A percentile compares a stretch with the other conserved stretches of the same genome.
phyloP scores from a whole-genome alignment of 331 rosid genomes.

The Acacia pycnantha region DNA sequence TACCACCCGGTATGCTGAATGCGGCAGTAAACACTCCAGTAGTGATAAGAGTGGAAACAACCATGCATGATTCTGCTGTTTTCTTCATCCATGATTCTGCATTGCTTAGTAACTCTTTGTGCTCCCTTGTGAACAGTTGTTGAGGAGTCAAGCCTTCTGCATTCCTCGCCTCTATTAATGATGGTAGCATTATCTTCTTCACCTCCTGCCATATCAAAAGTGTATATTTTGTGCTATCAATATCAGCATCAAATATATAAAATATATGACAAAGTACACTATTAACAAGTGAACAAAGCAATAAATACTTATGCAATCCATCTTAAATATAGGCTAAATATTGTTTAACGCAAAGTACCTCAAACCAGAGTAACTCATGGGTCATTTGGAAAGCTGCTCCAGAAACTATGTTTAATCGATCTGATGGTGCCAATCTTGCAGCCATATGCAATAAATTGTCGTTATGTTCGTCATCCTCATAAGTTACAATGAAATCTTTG shows the following conservation, averaged over 20 bases:
- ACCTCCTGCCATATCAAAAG: conserved; percentile 25
- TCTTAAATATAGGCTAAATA: too few species aligned
- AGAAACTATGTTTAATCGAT: conserved; percentile 14
- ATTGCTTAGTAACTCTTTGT: not conserved
- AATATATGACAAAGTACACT: not conserved
- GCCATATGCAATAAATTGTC: conserved; percentile 43
- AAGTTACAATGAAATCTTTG: conserved; percentile 20
- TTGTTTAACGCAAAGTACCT: conserved; percentile 20
- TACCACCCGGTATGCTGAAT: not conserved
- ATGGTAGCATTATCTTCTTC: conserved; percentile 28
- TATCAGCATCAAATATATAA: too few species aligned
- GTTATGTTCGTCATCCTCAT: not conserved
- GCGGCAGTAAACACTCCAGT: not conserved
- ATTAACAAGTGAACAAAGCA: too few species aligned
- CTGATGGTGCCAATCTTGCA: conserved; percentile 30
- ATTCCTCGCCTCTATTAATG: conserved; percentile 15
- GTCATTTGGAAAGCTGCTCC: conserved; percentile 47
- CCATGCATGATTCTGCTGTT: not conserved
- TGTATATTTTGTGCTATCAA: not conserved
- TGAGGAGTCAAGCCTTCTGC: conserved; percentile 18
- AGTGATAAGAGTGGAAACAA: not conserved
- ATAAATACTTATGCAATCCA: too few species aligned
- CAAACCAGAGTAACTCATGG: conserved; percentile 38
- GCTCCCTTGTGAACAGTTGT: conserved; percentile 21
- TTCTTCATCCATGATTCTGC: conserved; percentile 36